These are phyloP conservation scores for Sequoiadendron giganteum DNA, from an alignment of 75 land plant species.

Conservation along the genomic window DNA sequence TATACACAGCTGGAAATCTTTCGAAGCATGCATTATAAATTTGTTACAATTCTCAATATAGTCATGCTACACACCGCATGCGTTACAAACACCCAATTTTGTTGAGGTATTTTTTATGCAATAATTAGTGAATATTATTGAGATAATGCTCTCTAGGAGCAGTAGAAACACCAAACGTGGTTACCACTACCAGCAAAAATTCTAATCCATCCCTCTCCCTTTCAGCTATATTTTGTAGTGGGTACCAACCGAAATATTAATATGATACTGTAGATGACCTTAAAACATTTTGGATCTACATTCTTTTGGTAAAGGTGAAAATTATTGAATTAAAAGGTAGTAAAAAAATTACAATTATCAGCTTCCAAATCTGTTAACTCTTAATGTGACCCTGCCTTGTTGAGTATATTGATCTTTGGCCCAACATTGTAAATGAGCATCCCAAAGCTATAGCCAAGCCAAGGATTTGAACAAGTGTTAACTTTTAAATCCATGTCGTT, in stretches of 20 bases:
- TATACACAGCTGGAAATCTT: neutral
- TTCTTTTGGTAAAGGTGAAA: too few species aligned
- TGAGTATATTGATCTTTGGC: too few species aligned
- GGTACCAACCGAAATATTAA: neutral
- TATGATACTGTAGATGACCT: neutral
- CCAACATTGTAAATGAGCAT: too few species aligned
- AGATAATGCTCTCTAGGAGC: neutral
- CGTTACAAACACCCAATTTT: neutral
- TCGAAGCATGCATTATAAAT: neutral
- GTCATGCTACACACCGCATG: neutral
- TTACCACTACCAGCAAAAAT: neutral
- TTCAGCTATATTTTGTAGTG: neutral
- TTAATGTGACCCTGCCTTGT: too few species aligned
- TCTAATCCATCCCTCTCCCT: neutral
- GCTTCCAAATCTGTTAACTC: too few species aligned
- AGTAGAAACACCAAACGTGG: neutral
- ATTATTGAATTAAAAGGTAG: too few species aligned
- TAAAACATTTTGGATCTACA: neutral
- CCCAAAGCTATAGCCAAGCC: too few species aligned
- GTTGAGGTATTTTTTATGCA: neutral
- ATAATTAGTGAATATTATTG: neutral
- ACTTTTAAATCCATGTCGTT: too few species aligned
- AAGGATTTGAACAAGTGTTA: too few species aligned
- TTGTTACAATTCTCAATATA: neutral
- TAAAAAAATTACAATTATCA: too few species aligned